Percentiles rank a stretch among this genome's conserved stretches.
phyloP scores from a whole-genome alignment of 2,329 filamentous ascomycete species.

The Claviceps digitariae region DNA sequence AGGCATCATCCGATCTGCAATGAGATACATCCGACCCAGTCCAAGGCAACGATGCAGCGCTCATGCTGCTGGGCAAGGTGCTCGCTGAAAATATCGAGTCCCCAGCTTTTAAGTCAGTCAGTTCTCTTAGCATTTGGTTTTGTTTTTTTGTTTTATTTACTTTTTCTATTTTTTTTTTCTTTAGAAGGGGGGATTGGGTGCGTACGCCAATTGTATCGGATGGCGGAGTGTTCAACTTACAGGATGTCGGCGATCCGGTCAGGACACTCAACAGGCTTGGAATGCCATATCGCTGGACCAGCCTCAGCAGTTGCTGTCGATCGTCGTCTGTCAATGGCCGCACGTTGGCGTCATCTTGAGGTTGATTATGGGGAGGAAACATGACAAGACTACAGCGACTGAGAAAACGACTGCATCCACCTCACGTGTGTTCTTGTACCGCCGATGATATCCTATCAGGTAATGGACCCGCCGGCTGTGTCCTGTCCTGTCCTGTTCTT shows the following conservation, averaged over 20 bases:
- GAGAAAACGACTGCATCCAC: neutral
- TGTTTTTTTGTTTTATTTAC: too few relatives aligned
- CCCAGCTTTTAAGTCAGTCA: constrained; percentile 19
- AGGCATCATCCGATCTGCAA: constrained; percentile 25
- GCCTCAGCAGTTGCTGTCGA: constrained; percentile 22
- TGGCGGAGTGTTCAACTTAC: constrained; percentile 14
- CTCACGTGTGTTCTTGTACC: neutral
- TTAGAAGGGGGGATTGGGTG: neutral
- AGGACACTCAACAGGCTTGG: constrained; percentile 24
- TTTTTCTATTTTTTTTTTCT: neutral
- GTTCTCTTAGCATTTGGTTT: neutral
- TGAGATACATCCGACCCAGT: constrained; percentile 27
- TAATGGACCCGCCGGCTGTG: neutral
- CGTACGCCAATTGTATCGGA: neutral
- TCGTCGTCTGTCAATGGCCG: constrained; percentile 25
- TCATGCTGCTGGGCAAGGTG: constrained; percentile 26
- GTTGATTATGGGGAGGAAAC: constrained; percentile 18
- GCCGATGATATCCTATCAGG: neutral
- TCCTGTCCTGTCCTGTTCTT: neutral
- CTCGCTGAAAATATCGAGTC: constrained; percentile 26
- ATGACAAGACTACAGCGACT: constrained; percentile 10
- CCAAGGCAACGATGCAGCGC: constrained; percentile 27
- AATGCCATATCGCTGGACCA: constrained; percentile 25
- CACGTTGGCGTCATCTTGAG: constrained; percentile 21
- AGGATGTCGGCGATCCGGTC: constrained; percentile 22